Base-by-base conservation (phyloP, 495 filamentous ascomycete species). In the Aspergillus cavernicola region DNA sequence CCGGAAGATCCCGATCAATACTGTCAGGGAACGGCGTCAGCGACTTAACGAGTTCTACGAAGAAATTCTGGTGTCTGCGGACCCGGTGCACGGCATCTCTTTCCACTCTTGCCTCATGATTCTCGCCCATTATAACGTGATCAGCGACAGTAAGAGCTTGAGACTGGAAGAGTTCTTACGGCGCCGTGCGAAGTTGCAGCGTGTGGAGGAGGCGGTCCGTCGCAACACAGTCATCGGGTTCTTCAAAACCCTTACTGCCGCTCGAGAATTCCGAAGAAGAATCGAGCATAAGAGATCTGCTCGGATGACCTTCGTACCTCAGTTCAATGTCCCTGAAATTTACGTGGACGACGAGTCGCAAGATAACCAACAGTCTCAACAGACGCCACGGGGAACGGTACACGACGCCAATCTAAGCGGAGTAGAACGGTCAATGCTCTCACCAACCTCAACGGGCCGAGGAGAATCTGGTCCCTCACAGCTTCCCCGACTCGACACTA, bases 101-200 rank as follows among this genome's bases (percentile, higher is more conserved):
- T 99, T 99, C 70, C 95, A 90, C 16, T 83, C 86, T 6, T 87
- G 95, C n/a, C 73, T 99, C 41, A 92, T 99, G 89, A 95, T 95
- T 50, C 78, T 99, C 15, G 92, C 95, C 13, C 95, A 99, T 70
- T 93, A 97, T 77, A 99, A 99, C 55, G 90, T 99, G 63, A 99
- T 99, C 64, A 95, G 84, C 56, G 93, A 99, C 74, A 97, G 84
- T 75, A 97, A 97, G 76, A 93, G 89, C 70, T 69, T 99, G 59
- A 83, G 83, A 29, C 81, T 99, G 2, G 92, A 99, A 62, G 93
- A 99, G 63, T 99, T 93, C 72, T 76, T 99, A 20, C 88, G 92
- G 37, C 90, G 93, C 18, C 87, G 91, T 18, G 86, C 90, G 31
- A 84, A 92, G 23, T 78, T 99, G 13, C 90, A 96, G 64, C 86